Base-by-base conservation (phyloP, 2,329 filamentous ascomycete species). In the Penicillium olsonii region DNA sequence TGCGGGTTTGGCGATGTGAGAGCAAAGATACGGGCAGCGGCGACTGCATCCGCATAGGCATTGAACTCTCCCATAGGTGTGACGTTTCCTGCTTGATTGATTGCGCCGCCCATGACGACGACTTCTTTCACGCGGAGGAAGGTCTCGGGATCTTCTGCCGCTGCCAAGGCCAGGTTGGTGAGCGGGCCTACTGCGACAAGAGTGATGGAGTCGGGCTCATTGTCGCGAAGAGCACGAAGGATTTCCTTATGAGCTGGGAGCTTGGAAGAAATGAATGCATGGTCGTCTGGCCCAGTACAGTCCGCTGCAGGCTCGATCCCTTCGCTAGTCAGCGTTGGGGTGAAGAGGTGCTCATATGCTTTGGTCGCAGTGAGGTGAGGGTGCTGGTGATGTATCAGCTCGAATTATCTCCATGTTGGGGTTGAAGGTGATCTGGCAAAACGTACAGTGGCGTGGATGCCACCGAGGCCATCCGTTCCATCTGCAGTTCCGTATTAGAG, bases 11-110 rank as follows among this genome's bases (percentile, higher is more conserved):
- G 82, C 1, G 87, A 90, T 0, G 88, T 91, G 54, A 94, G 76
- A 6, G 89, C 87, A 64, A 87, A 92, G 15, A 94, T 81, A 12
- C 88, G 81, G 10, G 89, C 88, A 0, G 88, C 83, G 22, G 89
- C 88, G 34, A 89, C 80, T 17, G 88, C 79, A 68, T 99, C 95
- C 50, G 94, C 92, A 65, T 90, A 95, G 49, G 87, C 88, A 76
- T 99, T 99, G 81, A 99, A 99, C 69, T 99, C 94, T 55, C 89
- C 90, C 11, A 87, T 83, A 2, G 94, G 92, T 0, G 82, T 86
- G 57, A 89, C 84, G 70, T 99, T 99, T 60, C 94, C 94, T 42
- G 85, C 81, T 37, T 84, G 75, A 51, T 88, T 79, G 45, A 99
- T 82, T 19, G 89, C 86, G 52, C 94, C 94, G 51, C 92, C 94